Conservation (phyloP, 768 basidiomycete genomes). For the Podaxis sp. region DNA sequence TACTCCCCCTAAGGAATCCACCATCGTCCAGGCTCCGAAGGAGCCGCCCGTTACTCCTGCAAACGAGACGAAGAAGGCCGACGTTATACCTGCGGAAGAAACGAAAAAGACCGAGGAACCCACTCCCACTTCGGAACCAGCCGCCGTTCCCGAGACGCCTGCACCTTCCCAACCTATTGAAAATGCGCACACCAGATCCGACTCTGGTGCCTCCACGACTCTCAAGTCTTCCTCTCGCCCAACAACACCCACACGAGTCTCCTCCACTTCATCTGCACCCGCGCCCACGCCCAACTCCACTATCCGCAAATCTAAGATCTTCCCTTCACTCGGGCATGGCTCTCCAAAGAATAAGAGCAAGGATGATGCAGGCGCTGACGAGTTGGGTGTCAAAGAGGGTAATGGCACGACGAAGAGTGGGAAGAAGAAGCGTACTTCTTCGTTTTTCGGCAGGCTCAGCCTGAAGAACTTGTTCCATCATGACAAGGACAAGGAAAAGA, state of each 20-base stretch:
- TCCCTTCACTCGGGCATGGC: background rate
- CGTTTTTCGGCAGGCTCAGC: conserved; percentile 54
- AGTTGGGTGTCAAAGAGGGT: background rate
- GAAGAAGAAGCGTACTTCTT: conserved; percentile 49
- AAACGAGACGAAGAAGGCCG: background rate
- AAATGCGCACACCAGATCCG: conserved; percentile 2
- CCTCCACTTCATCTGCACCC: conserved; percentile 29
- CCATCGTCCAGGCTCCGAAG: background rate
- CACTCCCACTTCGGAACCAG: conserved; percentile 6
- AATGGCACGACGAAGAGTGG: conserved; percentile 24
- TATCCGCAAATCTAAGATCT: conserved; percentile 10
- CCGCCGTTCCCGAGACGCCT: background rate
- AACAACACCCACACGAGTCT: conserved; percentile 25
- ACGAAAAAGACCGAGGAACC: background rate
- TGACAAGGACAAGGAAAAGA: conserved; percentile 39
- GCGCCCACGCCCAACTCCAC: conserved; percentile 25
- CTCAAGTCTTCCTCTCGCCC: conserved; percentile 22
- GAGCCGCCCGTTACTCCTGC: background rate
- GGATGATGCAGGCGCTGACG: background rate
- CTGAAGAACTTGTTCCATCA: conserved; percentile 49
- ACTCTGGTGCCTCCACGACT: conserved; percentile 16
- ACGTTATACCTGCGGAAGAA: background rate
- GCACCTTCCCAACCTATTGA: background rate
- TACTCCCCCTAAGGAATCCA: conserved; percentile 11
- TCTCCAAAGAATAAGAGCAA: background rate